Evolutionary conservation across 306 rosid genomes (phyloP).

Genomic region (Gastrolobium villosum): DNA sequence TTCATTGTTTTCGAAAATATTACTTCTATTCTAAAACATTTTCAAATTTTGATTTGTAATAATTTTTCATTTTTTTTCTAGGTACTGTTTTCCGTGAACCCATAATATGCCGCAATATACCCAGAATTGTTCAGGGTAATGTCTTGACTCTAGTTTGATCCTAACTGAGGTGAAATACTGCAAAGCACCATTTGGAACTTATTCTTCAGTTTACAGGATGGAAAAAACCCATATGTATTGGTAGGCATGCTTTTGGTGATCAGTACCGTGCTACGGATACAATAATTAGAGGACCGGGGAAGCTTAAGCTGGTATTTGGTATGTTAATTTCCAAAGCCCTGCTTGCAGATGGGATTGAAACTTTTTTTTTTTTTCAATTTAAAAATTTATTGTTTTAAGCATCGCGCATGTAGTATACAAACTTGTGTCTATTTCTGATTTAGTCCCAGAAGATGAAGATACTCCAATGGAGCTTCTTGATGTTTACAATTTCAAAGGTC

Average conservation of each 20-base stretch:
- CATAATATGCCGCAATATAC: slow-evolving; percentile 85
- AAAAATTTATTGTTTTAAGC: slow-evolving; percentile 6
- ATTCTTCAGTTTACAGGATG: slow-evolving; percentile 74
- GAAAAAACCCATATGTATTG: slow-evolving; percentile 98
- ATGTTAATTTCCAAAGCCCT: slow-evolving; percentile 48
- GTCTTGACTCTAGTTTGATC: slow-evolving; percentile 42
- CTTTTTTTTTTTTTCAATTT: not conserved
- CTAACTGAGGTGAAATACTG: slow-evolving; percentile 34
- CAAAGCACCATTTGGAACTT: slow-evolving; percentile 48
- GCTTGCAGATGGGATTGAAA: slow-evolving; percentile 39
- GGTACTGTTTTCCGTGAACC: slow-evolving; percentile 99
- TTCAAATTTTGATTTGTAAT: slow-evolving; percentile 6
- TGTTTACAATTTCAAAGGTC: slow-evolving; percentile 87
- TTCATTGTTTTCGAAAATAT: slow-evolving; percentile 3
- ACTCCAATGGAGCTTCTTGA: slow-evolving; percentile 83
- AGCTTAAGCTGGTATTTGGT: slow-evolving; percentile 96
- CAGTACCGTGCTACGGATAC: slow-evolving; percentile 97
- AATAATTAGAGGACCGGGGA: slow-evolving; percentile 81
- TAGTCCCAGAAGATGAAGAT: slow-evolving; percentile 86
- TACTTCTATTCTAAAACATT: slow-evolving; percentile 2
- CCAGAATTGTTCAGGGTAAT: slow-evolving; percentile 81
- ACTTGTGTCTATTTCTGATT: slow-evolving; percentile 41
- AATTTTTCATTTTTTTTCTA: slow-evolving; percentile 48
- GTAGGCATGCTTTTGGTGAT: slow-evolving; percentile 99
- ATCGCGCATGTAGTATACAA: slow-evolving; percentile 36